Evolutionary conservation across 2,329 filamentous ascomycete genomes (phyloP).

Genomic region (Colletotrichum sp.): DNA sequence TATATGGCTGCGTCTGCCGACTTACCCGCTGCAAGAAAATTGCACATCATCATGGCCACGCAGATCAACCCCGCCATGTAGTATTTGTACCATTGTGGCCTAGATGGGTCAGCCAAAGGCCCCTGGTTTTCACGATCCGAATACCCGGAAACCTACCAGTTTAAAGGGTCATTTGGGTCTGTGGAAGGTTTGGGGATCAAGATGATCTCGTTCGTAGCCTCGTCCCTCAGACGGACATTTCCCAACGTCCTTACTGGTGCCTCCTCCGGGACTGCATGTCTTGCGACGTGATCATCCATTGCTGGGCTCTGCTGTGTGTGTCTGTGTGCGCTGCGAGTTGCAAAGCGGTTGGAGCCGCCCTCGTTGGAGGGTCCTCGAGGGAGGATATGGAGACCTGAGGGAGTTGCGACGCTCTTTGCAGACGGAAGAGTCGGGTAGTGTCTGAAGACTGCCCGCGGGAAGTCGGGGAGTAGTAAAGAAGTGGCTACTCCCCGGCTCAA

Average conservation of each 20-base stretch:
- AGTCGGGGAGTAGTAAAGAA: not conserved
- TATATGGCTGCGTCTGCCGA: not conserved
- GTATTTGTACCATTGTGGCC: constrained; percentile 50
- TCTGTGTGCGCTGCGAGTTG: not conserved
- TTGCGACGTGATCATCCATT: not conserved
- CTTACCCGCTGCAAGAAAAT: constrained; percentile 59
- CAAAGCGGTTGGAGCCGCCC: not conserved
- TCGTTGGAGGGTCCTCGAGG: not conserved
- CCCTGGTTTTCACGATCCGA: not conserved
- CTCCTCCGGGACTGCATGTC: not conserved
- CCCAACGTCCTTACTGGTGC: constrained; percentile 36
- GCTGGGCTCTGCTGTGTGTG: not conserved
- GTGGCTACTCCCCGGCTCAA: not conserved
- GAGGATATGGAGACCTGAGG: not conserved
- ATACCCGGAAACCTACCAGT: constrained; percentile 42
- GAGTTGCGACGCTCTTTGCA: not conserved
- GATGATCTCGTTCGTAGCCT: constrained; percentile 50
- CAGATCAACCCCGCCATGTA: constrained; percentile 56
- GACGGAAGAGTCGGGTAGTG: not conserved
- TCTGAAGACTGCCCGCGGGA: not conserved
- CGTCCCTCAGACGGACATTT: constrained; percentile 45
- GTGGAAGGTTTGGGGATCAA: constrained; percentile 50
- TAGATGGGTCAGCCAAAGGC: constrained; percentile 21
- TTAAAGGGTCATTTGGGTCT: constrained; percentile 57
- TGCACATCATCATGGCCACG: constrained; percentile 59